These are phyloP conservation scores for Ophiocordyceps camponoti-saundersi DNA, from an alignment of 2,329 filamentous ascomycete genomes.

Conservation along the genomic window DNA sequence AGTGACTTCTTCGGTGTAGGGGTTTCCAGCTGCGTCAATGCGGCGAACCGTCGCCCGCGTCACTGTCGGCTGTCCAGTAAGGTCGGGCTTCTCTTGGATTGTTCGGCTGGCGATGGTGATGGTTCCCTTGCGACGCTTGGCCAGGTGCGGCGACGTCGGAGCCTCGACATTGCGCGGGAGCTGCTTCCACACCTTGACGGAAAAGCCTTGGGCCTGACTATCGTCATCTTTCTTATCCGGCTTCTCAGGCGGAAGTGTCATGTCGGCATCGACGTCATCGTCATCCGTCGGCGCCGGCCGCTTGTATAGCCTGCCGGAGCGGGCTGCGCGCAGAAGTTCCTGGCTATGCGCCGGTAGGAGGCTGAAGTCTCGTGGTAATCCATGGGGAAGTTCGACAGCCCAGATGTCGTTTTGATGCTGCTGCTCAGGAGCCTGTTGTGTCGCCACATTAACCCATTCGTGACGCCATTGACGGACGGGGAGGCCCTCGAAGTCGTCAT, in stretches of 20 bases:
- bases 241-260: conserved; percentile 24
- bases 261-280: conserved; percentile 36
- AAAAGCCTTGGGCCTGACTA: conserved; percentile 32
- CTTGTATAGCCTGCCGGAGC: conserved; percentile 63
- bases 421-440: conserved; percentile 46
- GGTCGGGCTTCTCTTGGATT: conserved; percentile 18
- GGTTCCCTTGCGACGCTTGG: conserved; percentile 43
- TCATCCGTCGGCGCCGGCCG: conserved; percentile 45
- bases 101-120: conserved; percentile 39
- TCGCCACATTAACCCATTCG: conserved; percentile 49
- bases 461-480: conserved; percentile 85
- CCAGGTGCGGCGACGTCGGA: conserved; percentile 33
- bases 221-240: conserved; percentile 48
- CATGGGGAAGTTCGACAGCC: conserved; percentile 56
- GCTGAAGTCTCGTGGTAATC: conserved; percentile 74
- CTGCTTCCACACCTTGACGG: conserved; percentile 44
- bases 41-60: conserved; percentile 68
- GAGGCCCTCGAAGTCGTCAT: conserved; percentile 52
- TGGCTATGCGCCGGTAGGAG: conserved; percentile 66
- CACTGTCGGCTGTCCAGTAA: conserved; percentile 34
- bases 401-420: conserved; percentile 48
- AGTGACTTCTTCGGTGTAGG: conserved; percentile 70
- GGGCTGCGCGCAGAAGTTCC: conserved; percentile 64
- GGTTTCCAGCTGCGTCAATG: conserved; percentile 61
- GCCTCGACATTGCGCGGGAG: conserved; percentile 40